Evolutionary conservation across 2,329 filamentous ascomycete species (phyloP), one percentile per base, ranked within the genome.

Genomic region (Neofusicoccum kwambonambiense): DNA sequence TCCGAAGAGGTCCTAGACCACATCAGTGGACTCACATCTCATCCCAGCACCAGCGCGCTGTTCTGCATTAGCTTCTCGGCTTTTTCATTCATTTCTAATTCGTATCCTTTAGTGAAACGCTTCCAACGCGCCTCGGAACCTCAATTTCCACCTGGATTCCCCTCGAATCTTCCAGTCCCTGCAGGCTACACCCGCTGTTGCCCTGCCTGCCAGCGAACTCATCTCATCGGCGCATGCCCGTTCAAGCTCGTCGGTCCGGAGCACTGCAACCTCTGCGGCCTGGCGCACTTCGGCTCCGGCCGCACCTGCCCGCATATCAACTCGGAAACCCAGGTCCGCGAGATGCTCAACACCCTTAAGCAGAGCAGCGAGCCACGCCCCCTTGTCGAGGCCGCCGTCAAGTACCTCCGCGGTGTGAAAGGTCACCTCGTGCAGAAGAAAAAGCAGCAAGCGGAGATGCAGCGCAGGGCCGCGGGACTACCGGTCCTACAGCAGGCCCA

Each of bases 311-410:
- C 87, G 13, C 85, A 88, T 71, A 81, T 91, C 60, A 80, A 79
- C 62, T 86, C 86, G 3, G 85, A 90, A 67, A 84, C 82, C 3
- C 84, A 91, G 70, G 80, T 92, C 15, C 81, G 84, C 62, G 78
- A 84, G 19, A 89, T 92, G 82, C 77, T 92, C 15, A 82, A 86
- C 64, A 83, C 85, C 0, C 74, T 92, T 22, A 86, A 86, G 69
- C 76, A 80, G 62, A 87, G 84, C 63, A 82, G 80, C 0, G 88
- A 90, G 71, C 78, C 82, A 11, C 77, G 77, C 31, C 78, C 84
- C 19, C 73, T 87, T 7, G 78, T 89, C 11, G 80, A 83, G 11
- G 72, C 80, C 34, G 87, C 87, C 2, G 80, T 78, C 45, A 84
- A 82, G 66, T 89, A 89, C 69, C 73, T 89, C 15, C 76, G 79